phyloP scores from a whole-genome alignment of 148 eudicot genomes.

The Amaranthus hypochondriacus region DNA sequence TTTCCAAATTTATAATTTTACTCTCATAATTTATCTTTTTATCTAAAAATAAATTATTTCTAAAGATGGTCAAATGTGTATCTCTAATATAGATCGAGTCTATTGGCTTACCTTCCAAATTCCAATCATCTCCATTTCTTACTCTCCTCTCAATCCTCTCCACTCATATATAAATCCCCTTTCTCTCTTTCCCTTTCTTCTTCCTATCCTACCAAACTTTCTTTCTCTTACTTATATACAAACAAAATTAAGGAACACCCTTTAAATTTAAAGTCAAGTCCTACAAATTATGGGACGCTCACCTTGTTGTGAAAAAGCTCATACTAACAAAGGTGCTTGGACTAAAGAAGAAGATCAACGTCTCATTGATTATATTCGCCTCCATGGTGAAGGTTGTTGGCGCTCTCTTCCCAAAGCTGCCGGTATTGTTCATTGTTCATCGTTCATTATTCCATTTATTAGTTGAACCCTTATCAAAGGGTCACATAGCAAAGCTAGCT shows the following conservation, averaged over 20 bases:
- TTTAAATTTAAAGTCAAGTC: neutral
- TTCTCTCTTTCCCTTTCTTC: neutral
- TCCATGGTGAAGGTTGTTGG: slow-evolving; percentile 88
- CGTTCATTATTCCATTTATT: too few species aligned
- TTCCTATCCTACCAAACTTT: neutral
- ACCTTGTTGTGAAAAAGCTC: slow-evolving; percentile 91
- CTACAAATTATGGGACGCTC: slow-evolving; percentile 52
- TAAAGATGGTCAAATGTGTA: slow-evolving; percentile 27
- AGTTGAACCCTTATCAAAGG: too few species aligned
- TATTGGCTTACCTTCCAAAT: slow-evolving; percentile 30
- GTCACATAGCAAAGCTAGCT: too few species aligned
- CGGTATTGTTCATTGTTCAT: slow-evolving; percentile 26
- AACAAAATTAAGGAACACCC: neutral
- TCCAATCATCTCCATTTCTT: slow-evolving; percentile 12
- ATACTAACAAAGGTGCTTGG: slow-evolving; percentile 93
- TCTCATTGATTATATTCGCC: slow-evolving; percentile 59
- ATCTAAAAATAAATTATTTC: neutral
- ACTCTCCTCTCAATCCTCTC: slow-evolving; percentile 1
- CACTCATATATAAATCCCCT: slow-evolving; percentile 5
- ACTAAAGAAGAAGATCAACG: slow-evolving; percentile 83
- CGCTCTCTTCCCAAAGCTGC: slow-evolving; percentile 89
- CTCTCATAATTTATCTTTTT: neutral
- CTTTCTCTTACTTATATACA: neutral
- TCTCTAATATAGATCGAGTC: slow-evolving; percentile 22
- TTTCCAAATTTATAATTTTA: neutral